phyloP scores from a whole-genome alignment of 805 yeast species.

The Pichia kluyveri region DNA sequence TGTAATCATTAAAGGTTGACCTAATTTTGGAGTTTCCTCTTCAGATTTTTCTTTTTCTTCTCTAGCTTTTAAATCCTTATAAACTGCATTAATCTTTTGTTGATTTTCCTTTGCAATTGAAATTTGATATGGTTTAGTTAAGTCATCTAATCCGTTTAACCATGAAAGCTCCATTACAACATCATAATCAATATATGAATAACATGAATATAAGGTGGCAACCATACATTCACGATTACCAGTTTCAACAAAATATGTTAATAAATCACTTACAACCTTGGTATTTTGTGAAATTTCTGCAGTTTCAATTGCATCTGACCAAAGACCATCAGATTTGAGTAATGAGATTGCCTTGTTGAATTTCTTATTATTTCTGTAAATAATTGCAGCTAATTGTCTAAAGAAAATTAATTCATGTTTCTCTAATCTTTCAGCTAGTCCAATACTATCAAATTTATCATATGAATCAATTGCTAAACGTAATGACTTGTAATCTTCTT shows the following conservation, averaged over 20 bases:
- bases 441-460: slow-evolving; percentile 88
- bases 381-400: slow-evolving; percentile 91
- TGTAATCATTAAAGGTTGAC: slow-evolving; percentile 74
- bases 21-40: slow-evolving; percentile 42
- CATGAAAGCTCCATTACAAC: slow-evolving; percentile 84
- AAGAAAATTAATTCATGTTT: slow-evolving; percentile 85
- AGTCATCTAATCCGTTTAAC: slow-evolving; percentile 78
- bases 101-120: slow-evolving; percentile 76
- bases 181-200: slow-evolving; percentile 71
- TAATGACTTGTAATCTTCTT: slow-evolving; percentile 88
- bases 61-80: slow-evolving; percentile 64
- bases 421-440: slow-evolving; percentile 86
- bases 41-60: slow-evolving; percentile 44
- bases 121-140: slow-evolving; percentile 86
- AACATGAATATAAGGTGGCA: slow-evolving; percentile 80
- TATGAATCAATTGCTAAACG: slow-evolving; percentile 79
- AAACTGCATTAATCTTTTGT: slow-evolving; percentile 52
- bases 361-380: slow-evolving; percentile 90
- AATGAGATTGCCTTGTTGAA: slow-evolving; percentile 84
- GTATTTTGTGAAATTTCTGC: slow-evolving; percentile 73
- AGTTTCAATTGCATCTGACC: slow-evolving; percentile 91
- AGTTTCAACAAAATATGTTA: slow-evolving; percentile 89
- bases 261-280: slow-evolving; percentile 80
- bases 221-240: slow-evolving; percentile 94
- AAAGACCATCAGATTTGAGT: slow-evolving; percentile 83